Percentiles rank a stretch among this genome's conserved stretches.
phyloP scores from a whole-genome alignment of 768 basidiomycete genomes.

The Rossbeevera mucosa region DNA sequence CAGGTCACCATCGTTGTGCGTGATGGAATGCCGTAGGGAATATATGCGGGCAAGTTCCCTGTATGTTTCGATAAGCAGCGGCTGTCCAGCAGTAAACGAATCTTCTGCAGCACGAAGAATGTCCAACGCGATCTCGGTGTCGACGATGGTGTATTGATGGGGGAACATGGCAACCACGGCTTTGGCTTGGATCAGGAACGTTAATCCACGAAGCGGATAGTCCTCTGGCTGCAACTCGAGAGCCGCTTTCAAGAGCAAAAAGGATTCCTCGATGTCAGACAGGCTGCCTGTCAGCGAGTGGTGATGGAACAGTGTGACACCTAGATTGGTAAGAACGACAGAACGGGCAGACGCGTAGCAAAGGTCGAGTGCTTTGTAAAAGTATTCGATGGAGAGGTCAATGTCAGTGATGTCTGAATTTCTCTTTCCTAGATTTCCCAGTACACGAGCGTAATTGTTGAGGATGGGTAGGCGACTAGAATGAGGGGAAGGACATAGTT shows the following conservation, averaged over 20 bases:
- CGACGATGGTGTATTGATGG: constrained; percentile 1
- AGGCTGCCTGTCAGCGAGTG: not conserved
- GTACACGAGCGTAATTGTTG: constrained; percentile 12
- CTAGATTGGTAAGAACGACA: constrained; percentile 8
- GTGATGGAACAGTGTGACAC: constrained; percentile 7
- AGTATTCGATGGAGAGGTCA: constrained; percentile 13
- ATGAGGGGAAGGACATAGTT: constrained; percentile 7
- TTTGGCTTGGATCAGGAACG: constrained; percentile 19
- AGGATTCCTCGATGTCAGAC: constrained; percentile 23
- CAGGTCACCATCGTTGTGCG: constrained; percentile 12
- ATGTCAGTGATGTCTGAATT: constrained; percentile 5
- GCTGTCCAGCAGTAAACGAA: constrained; percentile 3
- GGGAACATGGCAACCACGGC: constrained; percentile 11
- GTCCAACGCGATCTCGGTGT: constrained; percentile 18
- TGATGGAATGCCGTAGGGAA: constrained; percentile 8
- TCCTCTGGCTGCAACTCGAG: constrained; percentile 10
- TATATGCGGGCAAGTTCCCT: constrained; percentile 11
- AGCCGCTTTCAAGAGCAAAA: constrained; percentile 10
- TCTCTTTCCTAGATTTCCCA: constrained; percentile 9
- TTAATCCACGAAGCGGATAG: constrained; percentile 13
- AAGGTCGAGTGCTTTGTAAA: constrained; percentile 17
- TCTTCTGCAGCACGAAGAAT: constrained; percentile 13
- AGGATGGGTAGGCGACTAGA: constrained; percentile 4
- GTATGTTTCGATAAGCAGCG: constrained; percentile 10
- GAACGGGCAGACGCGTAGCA: constrained; percentile 10